phyloP scores from a whole-genome alignment of 257 asterid species.

The Nicotiana tabacum region DNA sequence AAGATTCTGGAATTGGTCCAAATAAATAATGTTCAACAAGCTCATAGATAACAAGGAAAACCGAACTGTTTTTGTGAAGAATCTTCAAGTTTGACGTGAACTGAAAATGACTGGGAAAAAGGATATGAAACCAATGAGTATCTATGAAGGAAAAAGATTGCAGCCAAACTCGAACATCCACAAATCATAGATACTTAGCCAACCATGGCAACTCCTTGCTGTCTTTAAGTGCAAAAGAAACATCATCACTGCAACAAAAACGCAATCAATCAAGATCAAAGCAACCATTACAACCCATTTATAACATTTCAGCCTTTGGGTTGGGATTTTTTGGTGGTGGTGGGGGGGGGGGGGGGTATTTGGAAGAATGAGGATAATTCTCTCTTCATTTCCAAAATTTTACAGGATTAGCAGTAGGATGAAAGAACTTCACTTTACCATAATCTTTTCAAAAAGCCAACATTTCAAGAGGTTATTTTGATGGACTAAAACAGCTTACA shows the following conservation, averaged over 20 bases:
- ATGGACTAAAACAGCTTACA: background rate
- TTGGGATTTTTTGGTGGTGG: too few species aligned
- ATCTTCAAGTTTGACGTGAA: background rate
- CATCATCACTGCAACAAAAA: slow-evolving; percentile 72
- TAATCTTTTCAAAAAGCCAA: background rate
- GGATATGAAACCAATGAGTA: background rate
- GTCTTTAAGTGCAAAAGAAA: slow-evolving; percentile 82
- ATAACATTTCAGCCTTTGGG: too few species aligned
- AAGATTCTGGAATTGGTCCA: background rate
- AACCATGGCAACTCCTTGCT: slow-evolving; percentile 89
- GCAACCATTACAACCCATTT: background rate
- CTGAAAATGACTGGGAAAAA: background rate
- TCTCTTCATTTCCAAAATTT: background rate
- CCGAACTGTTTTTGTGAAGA: background rate
- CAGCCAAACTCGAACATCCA: background rate
- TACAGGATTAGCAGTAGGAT: background rate
- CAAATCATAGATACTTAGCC: slow-evolving; percentile 54
- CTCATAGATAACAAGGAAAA: background rate
- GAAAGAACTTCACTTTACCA: background rate
- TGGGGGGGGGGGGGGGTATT: background rate
- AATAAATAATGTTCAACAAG: background rate
- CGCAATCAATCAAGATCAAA: background rate
- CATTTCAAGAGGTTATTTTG: background rate
- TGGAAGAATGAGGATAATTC: background rate
- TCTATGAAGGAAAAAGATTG: background rate